Evolutionary conservation across 2,329 filamentous ascomycete species (phyloP), one percentile per base, ranked within the genome.

Genomic region (Phyllosticta citrichinensis): DNA sequence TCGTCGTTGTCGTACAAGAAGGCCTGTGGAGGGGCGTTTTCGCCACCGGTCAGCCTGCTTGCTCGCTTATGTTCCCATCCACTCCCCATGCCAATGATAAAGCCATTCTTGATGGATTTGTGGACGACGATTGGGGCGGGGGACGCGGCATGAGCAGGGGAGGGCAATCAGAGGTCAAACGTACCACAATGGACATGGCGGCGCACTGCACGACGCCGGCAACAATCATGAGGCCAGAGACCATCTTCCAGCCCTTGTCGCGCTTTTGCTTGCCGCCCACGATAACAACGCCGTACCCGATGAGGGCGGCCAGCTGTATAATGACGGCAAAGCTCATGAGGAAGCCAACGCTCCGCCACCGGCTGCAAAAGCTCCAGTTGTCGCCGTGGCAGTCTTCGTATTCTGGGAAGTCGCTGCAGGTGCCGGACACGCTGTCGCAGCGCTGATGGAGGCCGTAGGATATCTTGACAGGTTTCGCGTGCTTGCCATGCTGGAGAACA

Each of bases 281-380:
- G 66, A 97, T 77, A 55, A 96, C 84, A 56, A 95, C 83, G 30
- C 87, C 69, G 74, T 93, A 96, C 19, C 86, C 84, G 27, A 96
- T 86, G n/a, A 96, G 75, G 6, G 86, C 86, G 60, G 88, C 90
- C 51, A 94, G 82, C 73, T 96, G 87, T 50, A 94, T 72, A n/a
- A 96, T 85, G 47, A 91, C 83, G 8, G 88, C 83, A 67, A 97
- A 89, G 58, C 87, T 89, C 77, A 96, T 91, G 65, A 96, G 76
- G 75, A 97, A 97, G 24, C 89, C 91, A 40, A 91, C 86, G 25
- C 86, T 90, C 62, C 89, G 83, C 93, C 93, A 99, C 81, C 95
- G 88, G 68, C 86, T 88, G 79, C 94, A 97, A 76, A 97, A 97
- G 69, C 86, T 84, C 57, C 84, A 81, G 66, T 87, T 83, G 58